Evolutionary conservation across 1,284 basidiomycete species (phyloP), one percentile per base, ranked within the genome.

Genomic region (Megacollybia platyphylla): DNA sequence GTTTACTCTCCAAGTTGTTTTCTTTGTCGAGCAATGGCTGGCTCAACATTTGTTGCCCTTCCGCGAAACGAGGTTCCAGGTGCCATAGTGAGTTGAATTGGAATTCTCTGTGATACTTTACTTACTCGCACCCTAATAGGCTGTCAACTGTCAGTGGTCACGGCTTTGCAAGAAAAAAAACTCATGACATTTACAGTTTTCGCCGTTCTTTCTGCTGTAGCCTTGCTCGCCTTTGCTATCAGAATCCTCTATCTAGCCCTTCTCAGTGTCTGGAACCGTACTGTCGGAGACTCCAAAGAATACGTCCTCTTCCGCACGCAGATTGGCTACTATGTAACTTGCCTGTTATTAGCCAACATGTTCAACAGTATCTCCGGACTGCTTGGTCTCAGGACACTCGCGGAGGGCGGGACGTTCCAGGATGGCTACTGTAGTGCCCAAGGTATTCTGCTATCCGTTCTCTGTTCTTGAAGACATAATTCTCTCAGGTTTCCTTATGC

Each of bases 231-330:
- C 34, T 67, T 79, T 43, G 61, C 67, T 46, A 41, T 66, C 34
- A 64, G 69, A 47, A 58, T 70, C 32, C 47, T 61, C 15, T 71
- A 64, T 60, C 57, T 73, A 30, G 64, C 61, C 39, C 38, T 66
- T 39, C 55, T 52, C 41, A 54, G 57, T 39, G 46, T 48, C 35
- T 50, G 60, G 10, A 49, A 54, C 27, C 36, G 49, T 37, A 44
- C 41, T 9, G 30, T 48, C 27, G 54, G 58, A 18, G 56, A 57
- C 48, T 62, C 50, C 38, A 60, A 62, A 39, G 73, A 76, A 54
- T 71, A 68, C 34, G 57, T 75, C 43, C 82, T 85, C 57, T 81
- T 85, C 56, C 67, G 69, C 47, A 81, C 79, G 5, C 79, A 80
- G 48, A 66, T 84, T 8, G 82, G 82, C 8, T 67, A 71, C 41